phyloP scores from a whole-genome alignment of 2,329 filamentous ascomycete genomes.

The Claviceps africana region DNA sequence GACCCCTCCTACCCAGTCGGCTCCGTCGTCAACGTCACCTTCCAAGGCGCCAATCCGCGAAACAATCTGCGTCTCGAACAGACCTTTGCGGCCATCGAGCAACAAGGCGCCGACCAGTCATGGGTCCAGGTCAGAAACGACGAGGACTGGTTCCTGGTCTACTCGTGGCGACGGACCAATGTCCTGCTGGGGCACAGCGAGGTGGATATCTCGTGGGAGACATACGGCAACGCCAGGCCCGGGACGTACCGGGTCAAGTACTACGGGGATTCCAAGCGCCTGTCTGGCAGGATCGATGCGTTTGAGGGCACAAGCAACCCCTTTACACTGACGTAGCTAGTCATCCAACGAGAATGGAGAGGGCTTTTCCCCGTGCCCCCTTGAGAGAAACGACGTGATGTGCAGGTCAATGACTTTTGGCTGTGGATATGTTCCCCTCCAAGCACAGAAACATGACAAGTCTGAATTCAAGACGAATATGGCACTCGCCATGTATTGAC shows the following conservation, averaged over 20 bases:
- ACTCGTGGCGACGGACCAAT: slow-evolving; percentile 62
- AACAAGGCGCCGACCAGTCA: slow-evolving; percentile 24
- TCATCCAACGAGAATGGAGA: neutral
- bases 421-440: too few species aligned
- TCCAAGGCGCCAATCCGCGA: slow-evolving; percentile 78
- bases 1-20: slow-evolving; percentile 43
- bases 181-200: slow-evolving; percentile 60
- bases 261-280: slow-evolving; percentile 63
- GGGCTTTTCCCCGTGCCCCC: too few species aligned
- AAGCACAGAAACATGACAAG: too few species aligned
- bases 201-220: slow-evolving; percentile 67
- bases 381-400: too few species aligned
- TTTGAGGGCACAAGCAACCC: slow-evolving; percentile 12
- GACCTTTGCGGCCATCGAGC: slow-evolving; percentile 68
- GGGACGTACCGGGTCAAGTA: slow-evolving; percentile 73
- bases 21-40: slow-evolving; percentile 48
- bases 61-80: slow-evolving; percentile 71
- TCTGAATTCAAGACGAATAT: too few species aligned
- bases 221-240: slow-evolving; percentile 28
- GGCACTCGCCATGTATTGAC: too few species aligned
- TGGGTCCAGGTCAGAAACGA: slow-evolving; percentile 64
- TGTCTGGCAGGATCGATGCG: slow-evolving; percentile 26
- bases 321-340: slow-evolving; percentile 7
- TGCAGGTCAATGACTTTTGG: too few species aligned
- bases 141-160: slow-evolving; percentile 71